A percentile compares a stretch with the other conserved stretches of the same genome.
phyloP scores from a whole-genome alignment of 805 yeast species.

The Danielia reshetovae region DNA sequence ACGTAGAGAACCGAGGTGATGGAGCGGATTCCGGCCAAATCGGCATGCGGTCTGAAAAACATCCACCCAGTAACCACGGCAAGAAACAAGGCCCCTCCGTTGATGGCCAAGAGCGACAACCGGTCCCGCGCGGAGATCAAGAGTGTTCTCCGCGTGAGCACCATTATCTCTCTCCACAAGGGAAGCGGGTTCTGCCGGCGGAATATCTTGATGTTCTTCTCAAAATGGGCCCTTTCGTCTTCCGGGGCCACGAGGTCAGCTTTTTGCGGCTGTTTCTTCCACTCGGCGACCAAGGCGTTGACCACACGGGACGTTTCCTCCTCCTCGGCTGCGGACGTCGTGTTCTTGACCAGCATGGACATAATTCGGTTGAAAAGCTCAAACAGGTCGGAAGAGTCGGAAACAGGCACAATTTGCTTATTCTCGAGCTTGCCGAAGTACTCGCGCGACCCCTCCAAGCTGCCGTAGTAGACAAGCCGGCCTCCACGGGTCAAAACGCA shows the following conservation, averaged over 20 bases:
- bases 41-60: conserved; percentile 58
- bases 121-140: conserved; percentile 31
- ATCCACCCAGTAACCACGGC: conserved; percentile 75
- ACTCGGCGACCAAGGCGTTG: conserved; percentile 8
- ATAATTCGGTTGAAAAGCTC: conserved; percentile 13
- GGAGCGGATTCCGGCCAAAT: conserved; percentile 66
- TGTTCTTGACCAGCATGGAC: conserved; percentile 16
- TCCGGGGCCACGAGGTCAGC: conserved; percentile 2
- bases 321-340: conserved; percentile 11
- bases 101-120: conserved; percentile 29
- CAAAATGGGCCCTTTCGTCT: conserved; percentile 15
- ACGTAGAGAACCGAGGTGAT: conserved; percentile 35
- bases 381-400: conserved; percentile 10
- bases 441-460: conserved; percentile 37
- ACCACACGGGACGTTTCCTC: conserved; percentile 8
- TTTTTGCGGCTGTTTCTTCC: conserved; percentile 4
- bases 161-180: conserved; percentile 24
- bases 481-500: conserved; percentile 65
- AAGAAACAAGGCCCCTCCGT: conserved; percentile 42
- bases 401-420: conserved; percentile 7
- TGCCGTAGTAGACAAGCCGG: conserved; percentile 42
- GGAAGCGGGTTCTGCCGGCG: conserved; percentile 21
- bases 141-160: conserved; percentile 34
- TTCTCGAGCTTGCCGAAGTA: conserved; percentile 39
- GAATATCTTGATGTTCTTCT: conserved; percentile 17